Evolutionary conservation across 1,139 yeast genomes (phyloP).

Genomic region (Saccharomyces hybrid): DNA sequence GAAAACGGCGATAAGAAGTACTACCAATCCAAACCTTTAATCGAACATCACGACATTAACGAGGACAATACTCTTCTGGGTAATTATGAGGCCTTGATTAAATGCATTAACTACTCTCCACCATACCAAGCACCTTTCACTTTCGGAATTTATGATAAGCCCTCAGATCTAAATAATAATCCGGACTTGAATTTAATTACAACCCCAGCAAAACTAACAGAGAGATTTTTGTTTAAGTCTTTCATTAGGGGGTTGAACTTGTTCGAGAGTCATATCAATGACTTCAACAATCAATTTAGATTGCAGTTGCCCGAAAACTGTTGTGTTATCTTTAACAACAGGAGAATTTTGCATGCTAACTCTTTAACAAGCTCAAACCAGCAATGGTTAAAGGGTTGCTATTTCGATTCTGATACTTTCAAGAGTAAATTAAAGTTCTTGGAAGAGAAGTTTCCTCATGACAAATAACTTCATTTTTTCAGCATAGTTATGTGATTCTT

Average conservation of each 20-base stretch:
- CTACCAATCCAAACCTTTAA: constrained; percentile 55
- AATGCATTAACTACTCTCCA: constrained; percentile 68
- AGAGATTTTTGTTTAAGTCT: constrained; percentile 39
- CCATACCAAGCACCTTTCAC: constrained; percentile 83
- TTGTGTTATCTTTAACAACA: constrained; percentile 65
- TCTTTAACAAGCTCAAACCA: constrained; percentile 49
- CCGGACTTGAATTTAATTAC: constrained; percentile 16
- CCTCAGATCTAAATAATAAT: constrained; percentile 15
- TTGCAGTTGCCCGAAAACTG: constrained; percentile 53
- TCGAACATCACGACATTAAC: constrained; percentile 47
- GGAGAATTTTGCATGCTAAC: constrained; percentile 67
- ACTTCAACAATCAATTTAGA: constrained; percentile 48
- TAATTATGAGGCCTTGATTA: constrained; percentile 36
- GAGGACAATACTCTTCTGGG: constrained; percentile 25
- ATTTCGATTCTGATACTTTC: constrained; percentile 65
- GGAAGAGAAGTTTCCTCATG: constrained; percentile 14
- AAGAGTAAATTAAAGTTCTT: constrained; percentile 50
- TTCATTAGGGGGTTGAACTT: constrained; percentile 51
- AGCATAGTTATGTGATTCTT: not conserved
- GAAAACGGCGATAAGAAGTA: constrained; percentile 58
- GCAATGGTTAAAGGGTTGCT: constrained; percentile 69
- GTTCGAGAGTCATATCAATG: constrained; percentile 55
- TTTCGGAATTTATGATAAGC: constrained; percentile 38
- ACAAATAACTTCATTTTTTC: not conserved
- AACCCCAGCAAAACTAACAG: constrained; percentile 32